Evolutionary conservation across 2,329 filamentous ascomycete species (phyloP), one percentile per base, ranked within the genome.

Genomic region (Hypoxylon sp.): DNA sequence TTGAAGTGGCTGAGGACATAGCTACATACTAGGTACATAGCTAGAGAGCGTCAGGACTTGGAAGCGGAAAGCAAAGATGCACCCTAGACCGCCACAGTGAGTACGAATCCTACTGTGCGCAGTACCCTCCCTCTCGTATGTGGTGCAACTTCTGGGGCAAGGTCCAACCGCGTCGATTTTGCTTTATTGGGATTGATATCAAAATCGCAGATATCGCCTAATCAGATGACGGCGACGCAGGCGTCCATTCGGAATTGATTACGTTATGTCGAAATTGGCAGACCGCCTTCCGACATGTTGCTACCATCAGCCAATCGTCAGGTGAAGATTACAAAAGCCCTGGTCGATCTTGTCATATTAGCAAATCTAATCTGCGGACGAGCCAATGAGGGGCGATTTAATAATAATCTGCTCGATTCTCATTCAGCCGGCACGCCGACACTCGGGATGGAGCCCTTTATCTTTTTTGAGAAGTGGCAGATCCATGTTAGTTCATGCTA

Each of bases 361-460:
- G 51, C 68, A 70, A 70, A 70, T 69, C 31, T 50, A 65, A 69
- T 67, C 59, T 63, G 19, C 7, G 1, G n/a, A 35, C 11, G 46
- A 39, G 53, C 72, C 72, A 74, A 74, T 74, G 17, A 63, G 2
- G 54, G 29, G 4, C 4, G 17, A n/a, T 63, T 62, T 46, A 74
- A 74, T 74, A 54, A 72, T 74, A 74, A 74, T 74, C 71, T 46
- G 60, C 61, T 68, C 29, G 51, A 68, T 58, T 39, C 65, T 70
- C 62, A 70, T 70, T 74, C 65, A 74, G 44, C 68, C 71, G 68
- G 69, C 51, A 53, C 48, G 68, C 69, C 71, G 66, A 73, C 58
- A 32, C 61, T 69, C 69, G 67, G 68, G 59, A 68, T 51, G 59
- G 60, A 39, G 37, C 15, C 44, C 55, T 52, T 63, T 65, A 32